Evolutionary conservation across 192 early-diverging fungal species (phyloP).

Genomic region (Coemansia sp.): DNA sequence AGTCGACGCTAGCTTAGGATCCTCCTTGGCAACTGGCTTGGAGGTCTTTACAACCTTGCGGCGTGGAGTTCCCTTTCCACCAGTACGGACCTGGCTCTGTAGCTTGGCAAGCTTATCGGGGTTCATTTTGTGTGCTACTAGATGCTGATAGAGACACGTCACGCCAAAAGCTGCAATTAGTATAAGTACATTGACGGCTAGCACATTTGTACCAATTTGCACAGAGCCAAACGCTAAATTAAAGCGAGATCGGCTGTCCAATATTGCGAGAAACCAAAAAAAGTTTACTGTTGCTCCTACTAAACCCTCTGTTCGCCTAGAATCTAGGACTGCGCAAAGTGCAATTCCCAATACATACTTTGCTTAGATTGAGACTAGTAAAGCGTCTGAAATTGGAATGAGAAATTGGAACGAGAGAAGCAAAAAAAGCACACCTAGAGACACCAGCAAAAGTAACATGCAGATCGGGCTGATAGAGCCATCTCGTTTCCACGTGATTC

Average conservation of each 20-base stretch:
- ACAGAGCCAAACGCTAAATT: neutral
- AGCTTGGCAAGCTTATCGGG: slow-evolving; percentile 94
- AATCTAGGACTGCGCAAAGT: neutral
- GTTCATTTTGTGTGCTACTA: slow-evolving; percentile 57
- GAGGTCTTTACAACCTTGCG: slow-evolving; percentile 80
- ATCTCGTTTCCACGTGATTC: neutral
- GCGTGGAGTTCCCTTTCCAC: slow-evolving; percentile 91
- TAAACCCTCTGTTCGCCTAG: neutral
- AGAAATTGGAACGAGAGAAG: neutral
- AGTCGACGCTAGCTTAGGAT: slow-evolving; percentile 89
- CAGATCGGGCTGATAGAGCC: neutral
- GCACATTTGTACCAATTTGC: neutral
- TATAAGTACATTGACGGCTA: neutral
- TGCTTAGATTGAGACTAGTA: neutral
- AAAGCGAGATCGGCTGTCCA: neutral
- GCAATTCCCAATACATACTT: neutral
- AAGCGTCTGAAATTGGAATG: neutral
- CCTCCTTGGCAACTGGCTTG: slow-evolving; percentile 68
- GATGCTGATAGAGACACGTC: neutral
- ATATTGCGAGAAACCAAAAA: neutral
- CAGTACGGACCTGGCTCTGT: slow-evolving; percentile 84
- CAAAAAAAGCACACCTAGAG: slow-evolving; percentile 1
- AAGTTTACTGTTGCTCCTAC: neutral
- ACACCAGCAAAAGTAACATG: neutral
- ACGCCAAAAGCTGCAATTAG: neutral